phyloP scores from a whole-genome alignment of 2,329 filamentous ascomycete genomes.

The Boeremia lycopersici region DNA sequence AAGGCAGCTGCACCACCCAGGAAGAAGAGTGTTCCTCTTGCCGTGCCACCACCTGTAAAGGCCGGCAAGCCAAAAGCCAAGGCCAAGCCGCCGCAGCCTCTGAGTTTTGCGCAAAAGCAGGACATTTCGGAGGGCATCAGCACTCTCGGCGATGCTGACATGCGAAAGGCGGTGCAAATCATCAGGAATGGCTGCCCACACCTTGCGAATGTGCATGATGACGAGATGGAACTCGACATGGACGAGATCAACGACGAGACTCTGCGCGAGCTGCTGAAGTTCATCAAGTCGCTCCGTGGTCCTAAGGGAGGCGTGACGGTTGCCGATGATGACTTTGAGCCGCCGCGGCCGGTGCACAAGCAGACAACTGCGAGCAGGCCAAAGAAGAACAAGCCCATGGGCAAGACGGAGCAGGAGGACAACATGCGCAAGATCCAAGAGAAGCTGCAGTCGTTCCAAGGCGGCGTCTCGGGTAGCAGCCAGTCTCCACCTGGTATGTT shows the following conservation, averaged over 20 bases:
- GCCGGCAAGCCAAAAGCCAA: conserved; percentile 54
- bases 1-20: conserved; percentile 32
- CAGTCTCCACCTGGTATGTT: conserved; percentile 51
- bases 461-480: conserved; percentile 51
- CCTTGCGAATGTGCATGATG: conserved; percentile 62
- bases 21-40: conserved; percentile 36
- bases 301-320: conserved; percentile 43
- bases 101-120: conserved; percentile 83
- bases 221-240: conserved; percentile 70
- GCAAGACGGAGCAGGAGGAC: conserved; percentile 71
- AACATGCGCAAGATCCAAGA: conserved; percentile 68
- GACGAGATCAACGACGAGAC: conserved; percentile 62
- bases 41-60: conserved; percentile 40
- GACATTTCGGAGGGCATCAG: conserved; percentile 86
- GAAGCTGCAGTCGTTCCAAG: conserved; percentile 55
- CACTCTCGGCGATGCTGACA: conserved; percentile 76
- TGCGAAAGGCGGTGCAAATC: conserved; percentile 81
- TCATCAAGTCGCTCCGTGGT: conserved; percentile 54
- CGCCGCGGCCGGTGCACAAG: conserved; percentile 46
- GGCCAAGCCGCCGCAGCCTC: conserved; percentile 65
- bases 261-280: conserved; percentile 61
- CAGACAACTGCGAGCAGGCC: conserved; percentile 57
- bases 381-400: conserved; percentile 80
- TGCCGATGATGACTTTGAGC: conserved; percentile 58
- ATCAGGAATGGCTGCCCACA: conserved; percentile 83